Base-by-base conservation (phyloP, 345 rosid genomes). In the Lepidium africanum region DNA sequence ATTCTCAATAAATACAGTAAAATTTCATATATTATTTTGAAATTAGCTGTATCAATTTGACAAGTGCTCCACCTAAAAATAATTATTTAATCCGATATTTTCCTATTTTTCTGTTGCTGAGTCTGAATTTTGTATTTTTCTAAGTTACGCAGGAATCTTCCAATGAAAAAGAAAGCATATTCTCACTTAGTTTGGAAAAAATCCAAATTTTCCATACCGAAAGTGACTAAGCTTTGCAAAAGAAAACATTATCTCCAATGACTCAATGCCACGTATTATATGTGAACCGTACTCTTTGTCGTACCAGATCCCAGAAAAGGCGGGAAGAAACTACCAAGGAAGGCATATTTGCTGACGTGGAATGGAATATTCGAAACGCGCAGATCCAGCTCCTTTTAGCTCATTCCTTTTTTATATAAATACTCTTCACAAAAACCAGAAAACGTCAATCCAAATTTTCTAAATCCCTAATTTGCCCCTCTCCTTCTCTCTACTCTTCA, bases 301-400 rank as follows among this genome's bases (percentile, higher is more conserved):
- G 57, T 67, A 60, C 69, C 59, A 51, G 58, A 74, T 67, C 69
- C 38, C 78, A 37, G 1, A 49, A 55, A 69, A 49, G 60, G 74
- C 74, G 74, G 69, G 79, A 76, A 64, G 63, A 63, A 70, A 21
- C 43, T 10, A 58, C 35, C 54, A 58, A 19, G 27, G 37, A 53
- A 53, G 2, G 43, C 59, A 49, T 42, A 50, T 23, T 27, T 17
- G 68, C 32, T 70, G 75, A 76, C 68, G 72, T 76, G 72, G 72
- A 65, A 56, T 37, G 30, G 79, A 76, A 76, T 76, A 76, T 76
- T 76, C 79, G 61, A 13, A n/a, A 76, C 48, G 33, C 63, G 58
- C 57, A 65, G 52, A 68, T 70, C 70, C 79, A 69, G 55, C 67
- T 66, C 48, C 61, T 35, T 35, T 39, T 50, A 0, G 1, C 2